Conservation (phyloP, 1,139 yeast genomes). For the Magnusiomyces tetraspermus region DNA sequence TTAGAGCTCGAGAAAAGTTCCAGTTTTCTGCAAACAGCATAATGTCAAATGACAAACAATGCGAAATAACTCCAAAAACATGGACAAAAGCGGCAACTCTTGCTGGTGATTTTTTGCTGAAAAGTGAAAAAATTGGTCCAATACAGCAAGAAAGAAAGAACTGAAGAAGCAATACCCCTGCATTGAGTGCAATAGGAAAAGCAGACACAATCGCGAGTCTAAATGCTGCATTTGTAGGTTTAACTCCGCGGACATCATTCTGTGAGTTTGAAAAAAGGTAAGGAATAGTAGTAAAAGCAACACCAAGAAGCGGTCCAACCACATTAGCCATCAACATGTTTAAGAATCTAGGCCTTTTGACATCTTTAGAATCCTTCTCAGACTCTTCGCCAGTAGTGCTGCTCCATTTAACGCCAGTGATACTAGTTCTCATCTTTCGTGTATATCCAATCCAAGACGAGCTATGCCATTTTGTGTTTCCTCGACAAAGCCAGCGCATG, state of each 20-base stretch:
- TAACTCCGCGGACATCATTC: constrained; percentile 44
- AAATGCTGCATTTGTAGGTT: constrained; percentile 45
- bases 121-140: constrained; percentile 67
- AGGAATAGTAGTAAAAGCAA: constrained; percentile 43
- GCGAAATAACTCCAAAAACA: constrained; percentile 56
- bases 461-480: constrained; percentile 43
- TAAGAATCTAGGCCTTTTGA: constrained; percentile 38
- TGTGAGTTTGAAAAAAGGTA: constrained; percentile 65
- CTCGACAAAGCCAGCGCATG: constrained; percentile 60
- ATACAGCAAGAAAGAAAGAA: constrained; percentile 44
- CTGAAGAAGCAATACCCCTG: constrained; percentile 35
- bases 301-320: constrained; percentile 39
- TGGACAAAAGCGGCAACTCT: constrained; percentile 91
- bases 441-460: constrained; percentile 56
- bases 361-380: constrained; percentile 24
- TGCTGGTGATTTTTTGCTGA: constrained; percentile 93
- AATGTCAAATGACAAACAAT: constrained; percentile 48
- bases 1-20: constrained; percentile 47
- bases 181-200: constrained; percentile 47
- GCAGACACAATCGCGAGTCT: constrained; percentile 44
- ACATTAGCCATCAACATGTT: constrained; percentile 49
- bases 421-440: constrained; percentile 45
- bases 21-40: constrained; percentile 58
- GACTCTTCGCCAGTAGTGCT: constrained; percentile 22
- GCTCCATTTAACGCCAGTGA: constrained; percentile 56